Conservation (phyloP, 23 red algal genomes). For the Chondrus crispus region DNA sequence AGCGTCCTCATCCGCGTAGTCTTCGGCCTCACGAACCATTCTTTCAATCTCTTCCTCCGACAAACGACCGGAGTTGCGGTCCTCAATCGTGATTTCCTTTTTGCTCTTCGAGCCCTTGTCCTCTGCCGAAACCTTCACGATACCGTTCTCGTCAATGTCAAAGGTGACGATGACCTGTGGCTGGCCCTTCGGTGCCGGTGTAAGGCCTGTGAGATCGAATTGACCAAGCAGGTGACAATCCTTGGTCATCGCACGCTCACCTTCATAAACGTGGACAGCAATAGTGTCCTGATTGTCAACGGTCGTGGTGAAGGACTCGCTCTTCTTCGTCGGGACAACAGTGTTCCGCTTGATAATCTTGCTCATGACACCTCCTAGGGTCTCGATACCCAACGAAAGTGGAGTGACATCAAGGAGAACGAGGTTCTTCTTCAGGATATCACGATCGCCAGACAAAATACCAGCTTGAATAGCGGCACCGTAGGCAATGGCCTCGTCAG, state of each 20-base stretch:
- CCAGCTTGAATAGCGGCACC: constrained; percentile 94
- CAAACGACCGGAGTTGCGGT: constrained; percentile 82
- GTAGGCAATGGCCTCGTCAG: constrained; percentile 96
- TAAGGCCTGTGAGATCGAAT: constrained; percentile 94
- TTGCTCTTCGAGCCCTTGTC: constrained; percentile 87
- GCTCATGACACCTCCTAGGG: constrained; percentile 96
- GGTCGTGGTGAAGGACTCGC: constrained; percentile 92
- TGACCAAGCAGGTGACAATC: constrained; percentile 97
- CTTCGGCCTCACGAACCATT: constrained; percentile 94
- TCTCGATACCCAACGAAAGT: constrained; percentile 96
- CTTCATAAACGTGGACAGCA: constrained; percentile 91
- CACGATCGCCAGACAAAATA: constrained; percentile 83
- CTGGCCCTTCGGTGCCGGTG: constrained; percentile 78
- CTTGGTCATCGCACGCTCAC: constrained; percentile 90
- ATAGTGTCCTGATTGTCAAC: constrained; percentile 88
- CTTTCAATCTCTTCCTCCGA: constrained; percentile 87
- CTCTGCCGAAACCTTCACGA: constrained; percentile 84
- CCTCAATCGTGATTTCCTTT: constrained; percentile 83
- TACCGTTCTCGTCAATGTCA: constrained; percentile 97
- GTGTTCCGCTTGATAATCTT: constrained; percentile 95
- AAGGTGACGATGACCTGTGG: constrained; percentile 97
- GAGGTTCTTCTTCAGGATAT: constrained; percentile 77
- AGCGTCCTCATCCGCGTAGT: constrained; percentile 86
- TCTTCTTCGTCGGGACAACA: constrained; percentile 93
- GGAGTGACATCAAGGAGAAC: constrained; percentile 92